These are phyloP conservation scores for Sporormia fimetaria DNA, from an alignment of 495 filamentous ascomycete species.

Conservation along the genomic window DNA sequence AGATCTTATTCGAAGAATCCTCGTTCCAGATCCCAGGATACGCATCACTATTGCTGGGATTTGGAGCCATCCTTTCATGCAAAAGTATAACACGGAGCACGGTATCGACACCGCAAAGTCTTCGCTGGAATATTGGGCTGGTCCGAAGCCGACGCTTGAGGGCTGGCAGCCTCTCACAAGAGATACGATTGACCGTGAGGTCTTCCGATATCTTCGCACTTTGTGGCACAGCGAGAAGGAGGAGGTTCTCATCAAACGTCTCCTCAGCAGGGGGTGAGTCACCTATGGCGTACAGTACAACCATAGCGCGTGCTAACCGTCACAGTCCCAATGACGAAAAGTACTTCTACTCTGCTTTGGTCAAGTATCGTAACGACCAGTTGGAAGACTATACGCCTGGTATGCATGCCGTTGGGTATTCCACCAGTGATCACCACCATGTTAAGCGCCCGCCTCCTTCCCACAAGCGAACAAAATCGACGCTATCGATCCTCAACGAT, in stretches of 20 bases:
- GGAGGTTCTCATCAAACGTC: constrained; percentile 51
- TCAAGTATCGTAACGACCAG: constrained; percentile 67
- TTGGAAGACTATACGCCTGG: constrained; percentile 66
- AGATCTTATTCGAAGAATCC: constrained; percentile 63
- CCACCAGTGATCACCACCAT: constrained; percentile 81
- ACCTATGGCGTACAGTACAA: not conserved
- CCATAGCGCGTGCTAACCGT: not conserved
- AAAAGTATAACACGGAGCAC: constrained; percentile 52
- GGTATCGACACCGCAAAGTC: constrained; percentile 30
- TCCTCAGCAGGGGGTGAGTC: constrained; percentile 59
- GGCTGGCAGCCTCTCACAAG: constrained; percentile 43
- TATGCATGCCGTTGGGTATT: constrained; percentile 54
- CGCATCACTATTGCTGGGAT: constrained; percentile 69
- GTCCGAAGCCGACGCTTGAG: constrained; percentile 40
- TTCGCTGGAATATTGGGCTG: constrained; percentile 41
- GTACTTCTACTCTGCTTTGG: constrained; percentile 75
- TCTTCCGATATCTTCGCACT: constrained; percentile 72
- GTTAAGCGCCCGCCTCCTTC: constrained; percentile 48
- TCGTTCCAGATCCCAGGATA: constrained; percentile 59
- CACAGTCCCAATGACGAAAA: constrained; percentile 74
- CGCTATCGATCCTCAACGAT: constrained; percentile 61
- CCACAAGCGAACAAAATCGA: constrained; percentile 48
- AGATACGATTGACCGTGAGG: constrained; percentile 60
- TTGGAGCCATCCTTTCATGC: constrained; percentile 72
- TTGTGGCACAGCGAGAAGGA: constrained; percentile 77